Percentiles rank a stretch among this genome's conserved stretches.
phyloP scores from a whole-genome alignment of 106 monocot genomes.

The Posidonia australis region DNA sequence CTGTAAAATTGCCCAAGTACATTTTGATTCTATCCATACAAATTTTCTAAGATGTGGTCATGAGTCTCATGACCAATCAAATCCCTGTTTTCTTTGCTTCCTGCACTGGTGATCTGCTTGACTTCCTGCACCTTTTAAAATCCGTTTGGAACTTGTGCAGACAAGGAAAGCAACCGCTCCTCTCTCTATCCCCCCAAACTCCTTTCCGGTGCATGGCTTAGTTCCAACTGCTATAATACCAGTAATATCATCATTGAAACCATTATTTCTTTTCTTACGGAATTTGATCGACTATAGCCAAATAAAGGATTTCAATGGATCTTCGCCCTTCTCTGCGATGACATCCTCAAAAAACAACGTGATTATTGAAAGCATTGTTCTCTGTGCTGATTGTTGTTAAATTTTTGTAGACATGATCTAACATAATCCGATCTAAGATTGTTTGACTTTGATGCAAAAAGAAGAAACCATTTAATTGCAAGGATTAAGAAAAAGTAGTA shows the following conservation, averaged over 20 bases:
- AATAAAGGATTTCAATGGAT: neutral
- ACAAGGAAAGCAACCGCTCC: no score
- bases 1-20: neutral
- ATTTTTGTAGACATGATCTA: neutral
- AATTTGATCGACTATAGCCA: neutral
- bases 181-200: no score
- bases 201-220: no score
- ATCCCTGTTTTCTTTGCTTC: neutral
- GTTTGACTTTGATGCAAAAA: no score
- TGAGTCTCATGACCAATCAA: neutral
- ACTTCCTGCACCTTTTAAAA: neutral
- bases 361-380: neutral
- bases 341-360: neutral
- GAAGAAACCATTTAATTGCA: no score
- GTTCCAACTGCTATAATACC: neutral
- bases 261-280: neutral
- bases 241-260: neutral
- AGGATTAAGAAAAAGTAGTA: no score
- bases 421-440: neutral
- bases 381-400: slow-evolving; percentile 2
- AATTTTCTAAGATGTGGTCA: neutral
- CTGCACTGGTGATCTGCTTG: neutral
- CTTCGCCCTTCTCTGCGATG: neutral
- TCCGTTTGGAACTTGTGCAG: neutral
- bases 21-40: neutral